Evolutionary conservation across 768 basidiomycete species (phyloP), one percentile per base, ranked within the genome.

Genomic region (Termitomyces sp.): DNA sequence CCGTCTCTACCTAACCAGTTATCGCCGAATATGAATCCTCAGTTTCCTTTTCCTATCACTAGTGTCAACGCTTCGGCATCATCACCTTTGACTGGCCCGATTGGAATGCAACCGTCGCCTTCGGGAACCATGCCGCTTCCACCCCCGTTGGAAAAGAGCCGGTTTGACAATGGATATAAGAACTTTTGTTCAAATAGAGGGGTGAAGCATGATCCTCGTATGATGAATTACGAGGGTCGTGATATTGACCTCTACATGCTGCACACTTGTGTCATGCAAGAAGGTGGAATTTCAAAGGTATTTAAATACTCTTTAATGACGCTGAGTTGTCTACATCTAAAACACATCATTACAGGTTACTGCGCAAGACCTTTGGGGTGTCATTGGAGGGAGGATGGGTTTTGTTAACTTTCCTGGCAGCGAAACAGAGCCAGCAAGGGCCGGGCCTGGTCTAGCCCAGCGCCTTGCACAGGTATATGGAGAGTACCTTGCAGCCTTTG

Each of bases 351-450:
- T 31, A n/a, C 55, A 88, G 86, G 81, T 87, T 13, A 73, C 74
- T 27, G 71, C 73, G 58, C 78, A 79, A 49, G 87, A 88, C 36
- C 61, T 76, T 58, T 91, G 89, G 89, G 65, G 80, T 16, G 73
- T 86, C 47, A 81, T 91, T 57, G 89, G 81, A 18, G 89, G 80
- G n/a, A 80, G 78, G 24, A 75, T 91, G 70, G 85, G 83, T 18
- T 83, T 86, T 64, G 78, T 85, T 3, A 78, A 85, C 55, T 88
- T 89, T 62, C 85, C 85, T 2, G 86, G 78, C 4, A 81, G 73
- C 12, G 85, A 82, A 1, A 69, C 75, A 4, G 85, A 88, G 60
- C 87, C 88, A 12, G 76, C 82, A 5, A 84, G 81, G 63, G 78
- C 80, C 30, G 85, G 85, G 4, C 88, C 87, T 2, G 84, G 72